phyloP scores from a whole-genome alignment of 1,139 yeast species.

The Yamadazyma triangularis region DNA sequence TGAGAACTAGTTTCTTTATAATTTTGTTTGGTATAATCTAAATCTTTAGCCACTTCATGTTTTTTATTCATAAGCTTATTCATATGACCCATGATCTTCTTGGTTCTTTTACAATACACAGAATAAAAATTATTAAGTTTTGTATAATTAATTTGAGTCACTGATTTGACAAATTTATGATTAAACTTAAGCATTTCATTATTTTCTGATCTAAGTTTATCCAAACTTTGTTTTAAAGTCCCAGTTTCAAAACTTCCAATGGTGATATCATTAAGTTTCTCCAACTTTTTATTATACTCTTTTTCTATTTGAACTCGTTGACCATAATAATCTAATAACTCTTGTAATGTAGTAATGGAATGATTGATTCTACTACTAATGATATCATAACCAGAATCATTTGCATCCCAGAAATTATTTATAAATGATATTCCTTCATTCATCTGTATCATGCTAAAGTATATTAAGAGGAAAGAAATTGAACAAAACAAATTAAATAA shows the following conservation, averaged over 20 bases:
- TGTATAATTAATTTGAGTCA: conserved; percentile 30
- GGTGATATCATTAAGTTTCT: conserved; percentile 39
- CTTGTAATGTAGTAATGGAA: conserved; percentile 34
- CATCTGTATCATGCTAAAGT: background rate
- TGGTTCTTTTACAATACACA: conserved; percentile 26
- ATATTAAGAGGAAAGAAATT: background rate
- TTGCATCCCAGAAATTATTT: conserved; percentile 43
- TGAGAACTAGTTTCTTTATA: conserved; percentile 59
- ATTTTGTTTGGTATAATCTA: conserved; percentile 45
- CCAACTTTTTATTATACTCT: conserved; percentile 59
- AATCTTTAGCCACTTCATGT: conserved; percentile 23
- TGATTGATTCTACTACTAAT: conserved; percentile 30
- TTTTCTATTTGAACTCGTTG: conserved; percentile 62
- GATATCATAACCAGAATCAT: conserved; percentile 30
- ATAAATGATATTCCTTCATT: conserved; percentile 21
- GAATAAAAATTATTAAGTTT: conserved; percentile 27
- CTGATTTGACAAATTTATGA: conserved; percentile 28
- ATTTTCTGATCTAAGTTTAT: conserved; percentile 52
- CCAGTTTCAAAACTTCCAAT: conserved; percentile 62
- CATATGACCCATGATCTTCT: conserved; percentile 35
- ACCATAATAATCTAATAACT: conserved; percentile 41
- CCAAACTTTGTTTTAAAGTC: conserved; percentile 55
- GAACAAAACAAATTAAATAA: too few species aligned
- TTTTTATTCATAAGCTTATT: conserved; percentile 25
- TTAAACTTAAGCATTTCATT: conserved; percentile 29